phyloP scores from a whole-genome alignment of 2,329 filamentous ascomycete genomes.

The Chaetothyriales sp. region DNA sequence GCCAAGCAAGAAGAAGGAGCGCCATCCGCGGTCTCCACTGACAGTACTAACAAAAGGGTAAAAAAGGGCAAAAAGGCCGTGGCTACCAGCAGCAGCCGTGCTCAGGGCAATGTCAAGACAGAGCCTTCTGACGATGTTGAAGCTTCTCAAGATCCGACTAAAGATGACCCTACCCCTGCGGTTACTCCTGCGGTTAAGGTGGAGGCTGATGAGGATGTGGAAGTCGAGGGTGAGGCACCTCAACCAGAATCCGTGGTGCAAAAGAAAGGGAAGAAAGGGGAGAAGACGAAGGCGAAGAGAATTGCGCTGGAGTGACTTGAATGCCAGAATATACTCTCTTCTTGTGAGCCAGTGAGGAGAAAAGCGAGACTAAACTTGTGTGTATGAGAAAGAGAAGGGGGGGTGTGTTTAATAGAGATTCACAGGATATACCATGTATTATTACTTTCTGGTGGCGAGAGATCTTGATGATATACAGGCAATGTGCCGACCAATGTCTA shows the following conservation, averaged over 20 bases:
- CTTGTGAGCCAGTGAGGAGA: no score
- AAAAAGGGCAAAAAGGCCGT: not conserved
- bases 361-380: no score
- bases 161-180: not conserved
- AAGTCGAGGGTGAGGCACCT: conserved; percentile 26
- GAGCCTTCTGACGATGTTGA: conserved; percentile 2
- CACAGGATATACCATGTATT: no score
- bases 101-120: conserved; percentile 2
- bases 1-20: conserved; percentile 19
- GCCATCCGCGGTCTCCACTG: conserved; percentile 1
- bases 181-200: conserved; percentile 11
- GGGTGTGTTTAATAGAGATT: no score
- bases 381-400: not conserved
- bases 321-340: not conserved
- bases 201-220: conserved; percentile 35
- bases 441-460: no score
- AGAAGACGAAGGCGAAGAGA: conserved; percentile 6
- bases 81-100: not conserved
- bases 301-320: not conserved
- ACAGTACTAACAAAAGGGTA: no score
- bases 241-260: conserved; percentile 16
- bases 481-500: no score
- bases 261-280: conserved; percentile 16
- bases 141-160: conserved; percentile 1
- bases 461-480: no score